Conservation (phyloP, 805 yeast species). For the Pichia cabralensis region DNA sequence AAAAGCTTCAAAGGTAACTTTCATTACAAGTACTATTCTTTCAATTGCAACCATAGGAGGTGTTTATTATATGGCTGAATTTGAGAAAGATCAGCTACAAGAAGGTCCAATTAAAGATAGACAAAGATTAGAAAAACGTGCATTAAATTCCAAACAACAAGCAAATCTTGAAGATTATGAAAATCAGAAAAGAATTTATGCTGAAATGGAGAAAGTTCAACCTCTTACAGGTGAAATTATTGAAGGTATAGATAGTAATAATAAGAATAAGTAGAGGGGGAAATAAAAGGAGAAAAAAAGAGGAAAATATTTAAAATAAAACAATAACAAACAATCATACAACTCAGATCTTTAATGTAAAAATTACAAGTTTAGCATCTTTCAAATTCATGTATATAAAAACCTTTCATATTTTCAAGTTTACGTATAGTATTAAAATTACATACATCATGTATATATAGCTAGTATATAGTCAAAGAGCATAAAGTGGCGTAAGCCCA, state of each 20-base stretch:
- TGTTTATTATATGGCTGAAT: constrained; percentile 60
- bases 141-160: constrained; percentile 29
- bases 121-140: constrained; percentile 42
- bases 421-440: too few relatives aligned
- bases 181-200: constrained; percentile 49
- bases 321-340: too few relatives aligned
- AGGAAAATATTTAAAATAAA: neutral
- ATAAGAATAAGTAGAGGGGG: too few relatives aligned
- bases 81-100: constrained; percentile 62
- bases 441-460: too few relatives aligned
- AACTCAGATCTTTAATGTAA: too few relatives aligned
- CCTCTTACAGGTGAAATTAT: constrained; percentile 49
- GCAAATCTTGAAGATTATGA: constrained; percentile 60
- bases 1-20: constrained; percentile 66
- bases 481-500: too few relatives aligned
- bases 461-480: too few relatives aligned
- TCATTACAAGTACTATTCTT: constrained; percentile 45
- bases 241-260: constrained; percentile 29
- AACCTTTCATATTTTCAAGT: too few relatives aligned
- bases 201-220: constrained; percentile 48
- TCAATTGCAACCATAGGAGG: constrained; percentile 54
- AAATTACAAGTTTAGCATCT: too few relatives aligned
- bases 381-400: too few relatives aligned
- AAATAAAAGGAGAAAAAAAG: too few relatives aligned
- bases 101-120: constrained; percentile 86